Evolutionary conservation across 176 grass and related monocot genomes (phyloP), one percentile per base, ranked within the genome.

Genomic region (Sorghum bicolor): DNA sequence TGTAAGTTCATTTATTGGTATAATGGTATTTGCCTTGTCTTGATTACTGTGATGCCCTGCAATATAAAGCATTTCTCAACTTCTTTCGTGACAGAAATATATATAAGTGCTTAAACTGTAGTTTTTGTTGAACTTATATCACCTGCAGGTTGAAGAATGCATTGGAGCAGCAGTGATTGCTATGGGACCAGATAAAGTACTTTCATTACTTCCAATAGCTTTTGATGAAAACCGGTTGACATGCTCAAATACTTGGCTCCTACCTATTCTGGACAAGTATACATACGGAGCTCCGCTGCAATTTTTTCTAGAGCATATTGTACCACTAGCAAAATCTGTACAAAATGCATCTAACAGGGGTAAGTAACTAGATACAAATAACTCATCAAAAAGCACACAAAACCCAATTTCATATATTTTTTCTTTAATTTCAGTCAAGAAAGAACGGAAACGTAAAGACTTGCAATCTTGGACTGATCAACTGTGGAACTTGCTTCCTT

Each of bases 261-360:
- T 95, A 85, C 93, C 93, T 53, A 95, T 95, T 92, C 80, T 98
- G 91, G 89, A 92, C 13, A 93, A 93, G 60, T 88, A 98, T 88
- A 84, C 85, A 62, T 33, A 82, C 70, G 96, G 89, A 36, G 86
- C 88, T 52, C 77, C 89, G 2, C 53, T 95, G 64, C 76, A 88
- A 81, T 87, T 64, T 60, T 98, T 98, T 78, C 15, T 95, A 64
- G 89, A 98, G 26, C 70, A 90, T 81, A 92, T 95, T 77, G 82
- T 92, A 40, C 93, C 93, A 0, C 84, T 98, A 78, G 82, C 87
- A 65, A 84, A 92, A 80, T 92, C 89, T 74, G 19, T 98, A 82
- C 85, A 82, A 70, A 79, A 85, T 70, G 85, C 76, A 39, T 93
- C 66, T 57, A 75, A 44, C 15, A 93, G 52, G 80, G 91, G 96